These are phyloP conservation scores for Colletotrichum sp. DNA, from an alignment of 2,329 filamentous ascomycete genomes.

Conservation along the genomic window DNA sequence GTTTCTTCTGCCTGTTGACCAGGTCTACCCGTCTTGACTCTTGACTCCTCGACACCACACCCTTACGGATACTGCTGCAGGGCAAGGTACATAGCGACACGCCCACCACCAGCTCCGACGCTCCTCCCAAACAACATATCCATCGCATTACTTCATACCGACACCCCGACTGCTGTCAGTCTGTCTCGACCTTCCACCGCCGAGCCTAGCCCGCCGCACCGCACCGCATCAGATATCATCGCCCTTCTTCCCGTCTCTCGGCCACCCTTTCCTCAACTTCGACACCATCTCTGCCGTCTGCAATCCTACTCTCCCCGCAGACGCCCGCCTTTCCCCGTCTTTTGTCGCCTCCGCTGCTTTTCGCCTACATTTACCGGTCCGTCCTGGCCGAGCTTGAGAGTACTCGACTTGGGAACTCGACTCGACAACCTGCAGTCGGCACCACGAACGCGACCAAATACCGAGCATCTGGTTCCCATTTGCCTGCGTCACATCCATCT, in stretches of 20 bases:
- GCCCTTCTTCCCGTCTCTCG: background rate
- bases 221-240: background rate
- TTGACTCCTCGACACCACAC: slow-evolving; percentile 5
- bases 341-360: background rate
- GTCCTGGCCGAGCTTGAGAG: background rate
- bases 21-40: slow-evolving; percentile 9
- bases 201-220: background rate
- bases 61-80: background rate
- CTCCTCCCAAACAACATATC: background rate
- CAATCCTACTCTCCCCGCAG: background rate
- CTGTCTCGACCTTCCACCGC: background rate
- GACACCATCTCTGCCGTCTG: background rate
- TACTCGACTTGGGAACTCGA: background rate
- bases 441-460: slow-evolving; percentile 2
- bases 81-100: background rate
- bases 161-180: background rate
- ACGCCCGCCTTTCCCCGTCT: background rate
- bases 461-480: slow-evolving; percentile 15
- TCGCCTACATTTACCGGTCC: background rate
- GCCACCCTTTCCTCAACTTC: background rate
- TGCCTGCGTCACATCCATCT: slow-evolving; percentile 15
- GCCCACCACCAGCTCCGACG: background rate
- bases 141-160: slow-evolving; percentile 18
- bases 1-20: slow-evolving; percentile 21
- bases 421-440: background rate